phyloP scores from a whole-genome alignment of 305 asterid genomes.

The Ilex paraguariensis region DNA sequence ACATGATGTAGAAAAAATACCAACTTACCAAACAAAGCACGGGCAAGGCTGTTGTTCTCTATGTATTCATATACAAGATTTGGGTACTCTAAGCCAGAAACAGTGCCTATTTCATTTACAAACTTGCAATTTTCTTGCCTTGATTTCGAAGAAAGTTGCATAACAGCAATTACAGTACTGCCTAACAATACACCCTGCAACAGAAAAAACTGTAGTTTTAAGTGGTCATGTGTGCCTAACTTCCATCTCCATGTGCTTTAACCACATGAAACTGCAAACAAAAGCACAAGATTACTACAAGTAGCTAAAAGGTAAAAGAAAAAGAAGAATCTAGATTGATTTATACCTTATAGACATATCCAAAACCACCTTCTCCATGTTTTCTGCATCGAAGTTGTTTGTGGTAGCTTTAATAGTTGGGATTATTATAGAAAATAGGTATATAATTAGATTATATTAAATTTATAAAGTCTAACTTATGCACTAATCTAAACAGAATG shows the following conservation, averaged over 20 bases:
- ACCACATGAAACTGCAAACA: too few species aligned
- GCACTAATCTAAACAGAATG: too few species aligned
- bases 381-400: slow-evolving; percentile 34
- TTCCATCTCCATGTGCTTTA: too few species aligned
- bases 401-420: slow-evolving; percentile 61
- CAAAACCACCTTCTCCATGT: slow-evolving; percentile 69
- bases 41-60: slow-evolving; percentile 52
- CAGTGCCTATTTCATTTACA: slow-evolving; percentile 49
- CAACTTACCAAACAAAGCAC: slow-evolving; percentile 41
- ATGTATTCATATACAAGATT: slow-evolving; percentile 55
- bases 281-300: too few species aligned
- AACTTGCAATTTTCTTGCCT: slow-evolving; percentile 53
- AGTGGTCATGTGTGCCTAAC: too few species aligned
- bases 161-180: slow-evolving; percentile 45
- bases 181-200: slow-evolving; percentile 44
- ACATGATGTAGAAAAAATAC: not conserved
- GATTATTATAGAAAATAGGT: too few species aligned
- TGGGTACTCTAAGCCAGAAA: slow-evolving; percentile 47
- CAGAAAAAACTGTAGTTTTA: too few species aligned
- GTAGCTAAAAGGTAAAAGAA: not conserved
- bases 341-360: slow-evolving; percentile 48
- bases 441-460: too few species aligned
- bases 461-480: too few species aligned
- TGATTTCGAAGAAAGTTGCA: slow-evolving; percentile 50
- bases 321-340: not conserved